Conservation (phyloP, 2,329 filamentous ascomycete species). For the Harringtonia lauricola region DNA sequence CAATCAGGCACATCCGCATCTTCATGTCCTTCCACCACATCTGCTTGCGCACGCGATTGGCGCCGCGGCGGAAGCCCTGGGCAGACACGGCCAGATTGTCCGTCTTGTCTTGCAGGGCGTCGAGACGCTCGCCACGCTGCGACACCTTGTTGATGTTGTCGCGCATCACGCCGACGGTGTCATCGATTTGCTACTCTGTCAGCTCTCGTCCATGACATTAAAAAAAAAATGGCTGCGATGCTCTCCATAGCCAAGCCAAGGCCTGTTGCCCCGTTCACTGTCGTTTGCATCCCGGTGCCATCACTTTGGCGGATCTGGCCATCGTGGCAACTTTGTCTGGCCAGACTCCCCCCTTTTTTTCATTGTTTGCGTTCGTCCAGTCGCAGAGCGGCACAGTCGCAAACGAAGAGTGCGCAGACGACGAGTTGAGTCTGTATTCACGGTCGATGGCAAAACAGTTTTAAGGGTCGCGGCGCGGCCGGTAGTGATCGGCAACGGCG, state of each 20-base stretch:
- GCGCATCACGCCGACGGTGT: conserved; percentile 88
- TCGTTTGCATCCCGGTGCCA: neutral
- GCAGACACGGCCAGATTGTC: conserved; percentile 88
- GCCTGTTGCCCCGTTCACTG: neutral
- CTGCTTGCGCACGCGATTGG: conserved; percentile 90
- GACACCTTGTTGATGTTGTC: conserved; percentile 97
- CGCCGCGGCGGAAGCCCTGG: conserved; percentile 89
- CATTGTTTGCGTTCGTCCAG: too few relatives aligned
- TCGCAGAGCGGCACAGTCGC: too few relatives aligned
- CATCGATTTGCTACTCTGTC: conserved; percentile 76
- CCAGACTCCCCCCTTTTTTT: too few relatives aligned
- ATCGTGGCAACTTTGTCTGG: too few relatives aligned
- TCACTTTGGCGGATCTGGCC: neutral
- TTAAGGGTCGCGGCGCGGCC: too few relatives aligned
- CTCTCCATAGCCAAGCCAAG: neutral
- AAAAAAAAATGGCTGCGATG: neutral
- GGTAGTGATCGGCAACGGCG: too few relatives aligned
- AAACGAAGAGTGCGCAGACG: too few relatives aligned
- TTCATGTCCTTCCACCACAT: conserved; percentile 99
- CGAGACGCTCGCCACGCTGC: conserved; percentile 80
- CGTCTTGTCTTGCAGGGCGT: conserved; percentile 86
- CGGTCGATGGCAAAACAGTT: too few relatives aligned
- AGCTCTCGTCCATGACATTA: neutral
- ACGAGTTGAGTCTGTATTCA: too few relatives aligned
- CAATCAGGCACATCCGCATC: conserved; percentile 95